A percentile compares a stretch with the other conserved stretches of the same genome.
phyloP scores from a whole-genome alignment of 208 protist genomes.

The Trypanosoma melophagium region DNA sequence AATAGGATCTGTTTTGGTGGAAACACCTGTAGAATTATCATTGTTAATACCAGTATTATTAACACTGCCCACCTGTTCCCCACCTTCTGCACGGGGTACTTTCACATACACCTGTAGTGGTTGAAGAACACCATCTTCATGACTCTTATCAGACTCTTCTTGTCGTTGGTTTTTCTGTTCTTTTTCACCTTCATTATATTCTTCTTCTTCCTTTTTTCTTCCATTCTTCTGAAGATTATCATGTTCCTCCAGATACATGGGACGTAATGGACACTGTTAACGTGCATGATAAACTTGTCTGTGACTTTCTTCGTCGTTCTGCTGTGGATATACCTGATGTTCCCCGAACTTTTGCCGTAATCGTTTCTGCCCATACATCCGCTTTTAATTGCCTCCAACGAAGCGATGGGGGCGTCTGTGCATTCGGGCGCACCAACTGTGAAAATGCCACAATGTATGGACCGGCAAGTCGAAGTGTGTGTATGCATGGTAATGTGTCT shows the following conservation, averaged over 20 bases:
- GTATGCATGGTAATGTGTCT: background rate
- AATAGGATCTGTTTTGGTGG: background rate
- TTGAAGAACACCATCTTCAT: background rate
- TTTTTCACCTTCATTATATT: background rate
- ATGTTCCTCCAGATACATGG: background rate
- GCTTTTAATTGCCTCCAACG: background rate
- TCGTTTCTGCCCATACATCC: slow-evolving; percentile 9
- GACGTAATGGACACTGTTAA: slow-evolving; percentile 4
- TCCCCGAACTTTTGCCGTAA: background rate
- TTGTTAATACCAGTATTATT: background rate
- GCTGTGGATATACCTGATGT: background rate
- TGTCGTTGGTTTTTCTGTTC: no score
- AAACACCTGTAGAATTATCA: background rate
- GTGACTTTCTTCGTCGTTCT: background rate
- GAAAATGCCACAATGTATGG: slow-evolving; percentile 13
- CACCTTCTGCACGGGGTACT: background rate
- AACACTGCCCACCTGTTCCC: background rate
- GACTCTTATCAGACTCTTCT: no score
- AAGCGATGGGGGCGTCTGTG: background rate
- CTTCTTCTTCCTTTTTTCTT: background rate
- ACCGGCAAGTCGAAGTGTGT: slow-evolving; percentile 4
- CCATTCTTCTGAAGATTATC: background rate
- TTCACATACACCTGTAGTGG: slow-evolving; percentile 13
- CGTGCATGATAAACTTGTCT: slow-evolving; percentile 17
- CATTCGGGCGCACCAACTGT: slow-evolving; percentile 7